Base-by-base conservation (phyloP, 805 yeast genomes). In the Wickerhamomyces subpelliculosus region DNA sequence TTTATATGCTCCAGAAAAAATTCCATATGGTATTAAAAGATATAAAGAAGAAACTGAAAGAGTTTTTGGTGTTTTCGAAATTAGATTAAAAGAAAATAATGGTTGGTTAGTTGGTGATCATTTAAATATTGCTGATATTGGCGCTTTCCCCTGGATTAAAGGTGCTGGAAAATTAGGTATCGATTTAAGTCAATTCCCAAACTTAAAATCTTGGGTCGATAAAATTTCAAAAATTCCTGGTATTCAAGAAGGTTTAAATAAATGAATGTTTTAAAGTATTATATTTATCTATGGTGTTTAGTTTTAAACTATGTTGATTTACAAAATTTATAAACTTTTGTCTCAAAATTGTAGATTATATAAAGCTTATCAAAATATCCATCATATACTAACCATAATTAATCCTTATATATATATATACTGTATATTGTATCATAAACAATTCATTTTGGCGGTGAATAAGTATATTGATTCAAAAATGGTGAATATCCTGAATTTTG, bases 71-170 rank as follows among this genome's bases (percentile, higher is more conserved):
- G 84, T 79, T 24, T 56, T 68, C 43, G 80, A 79, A 46, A 63
- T 58, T 28, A 68, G 72, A 52, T 60, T 79, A 48, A 57, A 59
- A 30, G 58, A 67, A 37, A 77, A 70, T 48, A 59, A 61, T 22
- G 81, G 80, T 2, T 82, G 60, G 58, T 59, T 80, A 20, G 84
- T 77, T 36, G 83, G 84, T 32, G 73, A 73, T 44, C 74, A 71
- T 36, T 49, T 78, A 35, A 64, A 78, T 12, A 67, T 75, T 45
- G 84, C 84, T 5, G 90, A 82, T 55, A 55, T 77, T 32, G 64
- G 67, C 10, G 54, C 66, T 5, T 65, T 58, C 43, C 67, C 74
- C 3, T 76, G 82, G 83, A 60, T 68, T 22, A 45, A 39, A 21
- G 25, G 21, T 17, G 20, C 39, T 34, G 34, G 16, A 0, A 5